Evolutionary conservation across 2,329 filamentous ascomycete genomes (phyloP).

Genomic region (Fusarium liriodendri): DNA sequence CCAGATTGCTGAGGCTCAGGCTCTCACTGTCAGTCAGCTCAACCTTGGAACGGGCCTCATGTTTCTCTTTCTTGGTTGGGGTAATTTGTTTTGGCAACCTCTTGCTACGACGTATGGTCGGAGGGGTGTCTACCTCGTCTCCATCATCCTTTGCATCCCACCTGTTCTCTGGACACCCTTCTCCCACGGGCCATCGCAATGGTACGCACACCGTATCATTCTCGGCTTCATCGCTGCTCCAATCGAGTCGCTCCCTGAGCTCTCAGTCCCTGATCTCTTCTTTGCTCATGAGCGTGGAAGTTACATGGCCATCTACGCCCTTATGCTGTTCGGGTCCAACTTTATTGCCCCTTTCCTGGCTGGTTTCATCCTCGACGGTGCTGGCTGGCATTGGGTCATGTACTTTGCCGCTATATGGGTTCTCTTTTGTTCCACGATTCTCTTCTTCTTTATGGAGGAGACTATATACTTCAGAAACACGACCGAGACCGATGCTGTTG

Average conservation of each 20-base stretch:
- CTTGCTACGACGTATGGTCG: constrained; percentile 64
- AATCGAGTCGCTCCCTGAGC: constrained; percentile 47
- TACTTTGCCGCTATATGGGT: constrained; percentile 65
- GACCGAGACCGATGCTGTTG: constrained; percentile 39
- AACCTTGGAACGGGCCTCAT: constrained; percentile 54
- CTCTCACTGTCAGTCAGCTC: constrained; percentile 16
- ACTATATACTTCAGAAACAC: constrained; percentile 63
- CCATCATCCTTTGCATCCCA: constrained; percentile 40
- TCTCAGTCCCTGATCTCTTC: constrained; percentile 50
- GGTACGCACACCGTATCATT: constrained; percentile 45
- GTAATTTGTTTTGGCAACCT: constrained; percentile 63
- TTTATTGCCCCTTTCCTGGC: constrained; percentile 60
- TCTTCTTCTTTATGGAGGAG: constrained; percentile 71
- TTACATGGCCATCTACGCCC: constrained; percentile 56
- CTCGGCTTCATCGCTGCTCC: constrained; percentile 44
- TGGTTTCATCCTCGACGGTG: constrained; percentile 60
- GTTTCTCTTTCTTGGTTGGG: constrained; percentile 64
- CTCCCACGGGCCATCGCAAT: constrained; percentile 44
- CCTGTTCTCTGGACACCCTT: background rate
- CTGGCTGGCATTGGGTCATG: constrained; percentile 60
- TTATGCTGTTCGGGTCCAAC: constrained; percentile 56
- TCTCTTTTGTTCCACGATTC: constrained; percentile 59
- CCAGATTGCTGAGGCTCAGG: constrained; percentile 57
- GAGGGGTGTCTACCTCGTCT: constrained; percentile 58
- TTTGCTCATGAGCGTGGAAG: constrained; percentile 58